Base-by-base conservation (phyloP, 805 yeast genomes). In the Cyberlindnera mycetangii region DNA sequence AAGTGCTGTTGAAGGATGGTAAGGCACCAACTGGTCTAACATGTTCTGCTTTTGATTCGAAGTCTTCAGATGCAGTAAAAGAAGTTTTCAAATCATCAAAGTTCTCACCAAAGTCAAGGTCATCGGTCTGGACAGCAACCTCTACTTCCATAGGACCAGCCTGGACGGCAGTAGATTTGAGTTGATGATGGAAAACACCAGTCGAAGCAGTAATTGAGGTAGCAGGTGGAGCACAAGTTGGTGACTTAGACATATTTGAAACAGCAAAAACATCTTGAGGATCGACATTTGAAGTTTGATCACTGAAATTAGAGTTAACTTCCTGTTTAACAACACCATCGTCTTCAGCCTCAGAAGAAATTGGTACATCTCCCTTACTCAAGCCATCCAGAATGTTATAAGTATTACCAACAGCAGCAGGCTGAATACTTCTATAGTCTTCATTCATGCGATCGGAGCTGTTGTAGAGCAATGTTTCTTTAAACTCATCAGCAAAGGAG, bases 1-100 rank as follows among this genome's bases (percentile, higher is more conserved):
- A 32, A 3, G 49, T 36, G 15, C 56, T 53, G 39, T 55, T 45
- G 43, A 42, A 58, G 1, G 59, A 49, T 11, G 62, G 62, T 7
- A 58, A 32, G 7, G 43, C 20, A 6, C 42, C 44, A 4, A 18
- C 12, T 27, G 48, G 31, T 24, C 49, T 41, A 19, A 37, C 12
- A 19, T 27, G 30, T 6, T 31, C 42, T 9, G 14, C 20, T 34
- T 38, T 32, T 19, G 34, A 15, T 1, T 27, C 32, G 27, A 27
- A 15, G 20, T 35, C 25, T 20, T 5, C 25, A 18, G 21, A 21
- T 21, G 28, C 37, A n/a, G 16, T 17, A 15, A 37, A 25, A 14
- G 28, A 24, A 3, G 39, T n/a, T 10, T 22, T 11, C 27, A 32
- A 16, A 11, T 36, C 11, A 17, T 30, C 32, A 19, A 39, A 19